phyloP scores from a whole-genome alignment of 371 early-diverging fungal species.

The Rhizopus arrhizus region DNA sequence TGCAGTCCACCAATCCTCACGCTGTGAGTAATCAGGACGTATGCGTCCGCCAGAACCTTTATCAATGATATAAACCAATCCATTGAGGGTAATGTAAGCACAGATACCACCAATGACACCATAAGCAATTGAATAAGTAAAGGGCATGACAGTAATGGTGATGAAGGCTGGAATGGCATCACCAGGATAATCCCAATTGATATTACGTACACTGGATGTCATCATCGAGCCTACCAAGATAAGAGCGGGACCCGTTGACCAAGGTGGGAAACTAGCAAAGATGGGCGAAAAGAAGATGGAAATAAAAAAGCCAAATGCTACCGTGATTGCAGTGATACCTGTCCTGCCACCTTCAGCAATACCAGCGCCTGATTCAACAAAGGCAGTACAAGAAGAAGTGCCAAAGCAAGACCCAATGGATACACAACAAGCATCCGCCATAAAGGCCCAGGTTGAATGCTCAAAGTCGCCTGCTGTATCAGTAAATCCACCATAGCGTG shows the following conservation, averaged over 20 bases:
- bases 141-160: conserved; percentile 75
- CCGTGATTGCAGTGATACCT: conserved; percentile 70
- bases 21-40: conserved; percentile 45
- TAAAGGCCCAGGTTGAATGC: conserved; percentile 71
- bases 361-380: conserved; percentile 79
- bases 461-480: conserved; percentile 77
- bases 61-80: conserved; percentile 47
- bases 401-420: conserved; percentile 72
- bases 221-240: conserved; percentile 81
- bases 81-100: conserved; percentile 65
- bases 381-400: conserved; percentile 75
- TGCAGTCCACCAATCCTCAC: conserved; percentile 53
- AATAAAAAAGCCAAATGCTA: conserved; percentile 71
- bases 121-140: conserved; percentile 75
- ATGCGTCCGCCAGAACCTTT: conserved; percentile 56
- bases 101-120: conserved; percentile 70
- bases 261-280: conserved; percentile 82
- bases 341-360: conserved; percentile 84
- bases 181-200: conserved; percentile 79
- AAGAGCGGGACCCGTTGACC: conserved; percentile 82
- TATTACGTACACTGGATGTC: conserved; percentile 64
- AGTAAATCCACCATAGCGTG: conserved; percentile 75
- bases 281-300: conserved; percentile 81
- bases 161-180: conserved; percentile 79
- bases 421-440: conserved; percentile 70